Evolutionary conservation across 2,329 filamentous ascomycete genomes (phyloP).

Genomic region (Talaromyces amestolkiae): DNA sequence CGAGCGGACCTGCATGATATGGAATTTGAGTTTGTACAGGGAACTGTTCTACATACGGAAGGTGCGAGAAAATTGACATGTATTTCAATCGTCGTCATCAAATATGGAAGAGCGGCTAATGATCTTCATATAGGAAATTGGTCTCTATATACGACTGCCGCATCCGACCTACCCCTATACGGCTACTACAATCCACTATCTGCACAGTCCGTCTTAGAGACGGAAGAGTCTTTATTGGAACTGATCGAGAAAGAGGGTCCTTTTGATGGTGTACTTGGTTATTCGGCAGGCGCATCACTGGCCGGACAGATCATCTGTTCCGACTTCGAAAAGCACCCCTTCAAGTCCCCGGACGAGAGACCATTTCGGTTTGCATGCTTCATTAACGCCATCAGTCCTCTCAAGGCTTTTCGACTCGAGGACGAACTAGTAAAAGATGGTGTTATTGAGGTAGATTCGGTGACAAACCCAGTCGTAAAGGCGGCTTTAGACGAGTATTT

Average conservation of each 20-base stretch:
- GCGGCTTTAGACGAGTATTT: slow-evolving; percentile 20
- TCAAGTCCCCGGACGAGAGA: slow-evolving; percentile 22
- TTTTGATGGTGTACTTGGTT: slow-evolving; percentile 28
- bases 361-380: slow-evolving; percentile 24
- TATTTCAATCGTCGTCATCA: not conserved
- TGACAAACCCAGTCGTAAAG: slow-evolving; percentile 16
- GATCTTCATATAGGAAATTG: slow-evolving; percentile 13
- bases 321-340: slow-evolving; percentile 21
- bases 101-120: not conserved
- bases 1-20: slow-evolving; percentile 18
- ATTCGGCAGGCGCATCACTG: slow-evolving; percentile 26
- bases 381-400: slow-evolving; percentile 23
- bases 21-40: slow-evolving; percentile 20
- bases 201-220: slow-evolving; percentile 13
- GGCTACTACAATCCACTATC: slow-evolving; percentile 19
- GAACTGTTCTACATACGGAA: slow-evolving; percentile 20
- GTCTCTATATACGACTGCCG: slow-evolving; percentile 18
- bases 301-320: slow-evolving; percentile 21
- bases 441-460: slow-evolving; percentile 16
- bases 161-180: slow-evolving; percentile 16
- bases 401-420: slow-evolving; percentile 21
- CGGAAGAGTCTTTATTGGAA: slow-evolving; percentile 19
- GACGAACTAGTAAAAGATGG: slow-evolving; percentile 19
- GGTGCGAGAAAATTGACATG: slow-evolving; percentile 1
- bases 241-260: slow-evolving; percentile 26